Conservation (phyloP, 1,284 basidiomycete genomes). For the Fomitiporia mediterranea region DNA sequence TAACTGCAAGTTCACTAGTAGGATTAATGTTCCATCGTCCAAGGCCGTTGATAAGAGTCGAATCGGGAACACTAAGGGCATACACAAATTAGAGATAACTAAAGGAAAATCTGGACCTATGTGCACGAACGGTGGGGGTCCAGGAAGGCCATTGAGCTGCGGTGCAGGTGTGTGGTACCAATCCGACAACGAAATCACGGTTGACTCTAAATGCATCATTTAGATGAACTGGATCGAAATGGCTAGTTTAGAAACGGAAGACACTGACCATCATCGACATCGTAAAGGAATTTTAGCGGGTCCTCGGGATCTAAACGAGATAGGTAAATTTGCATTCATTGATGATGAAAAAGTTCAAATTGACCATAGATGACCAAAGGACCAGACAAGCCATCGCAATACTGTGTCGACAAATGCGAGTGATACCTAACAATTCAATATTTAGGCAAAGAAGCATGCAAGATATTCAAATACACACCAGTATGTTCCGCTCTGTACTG, state of each 20-base stretch:
- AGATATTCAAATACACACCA: constrained; percentile 15
- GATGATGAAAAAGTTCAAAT: background rate
- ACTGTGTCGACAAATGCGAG: constrained; percentile 32
- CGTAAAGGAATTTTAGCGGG: constrained; percentile 34
- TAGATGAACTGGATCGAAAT: background rate
- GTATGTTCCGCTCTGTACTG: constrained; percentile 31
- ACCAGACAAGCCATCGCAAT: constrained; percentile 38
- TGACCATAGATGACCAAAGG: constrained; percentile 36
- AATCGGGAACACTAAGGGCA: constrained; percentile 19
- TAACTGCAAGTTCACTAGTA: constrained; percentile 30
- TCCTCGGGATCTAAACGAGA: constrained; percentile 33
- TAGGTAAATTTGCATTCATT: background rate
- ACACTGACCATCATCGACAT: constrained; percentile 37
- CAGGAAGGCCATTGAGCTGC: background rate
- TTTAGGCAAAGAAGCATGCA: too few species aligned
- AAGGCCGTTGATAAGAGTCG: constrained; percentile 31
- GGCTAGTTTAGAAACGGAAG: background rate
- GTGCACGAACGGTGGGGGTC: constrained; percentile 4
- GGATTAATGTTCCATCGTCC: constrained; percentile 23
- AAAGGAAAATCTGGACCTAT: constrained; percentile 14
- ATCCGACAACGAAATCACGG: constrained; percentile 15
- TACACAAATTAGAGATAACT: background rate
- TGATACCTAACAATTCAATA: constrained; percentile 17
- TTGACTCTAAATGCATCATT: constrained; percentile 3
- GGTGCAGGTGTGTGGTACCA: constrained; percentile 18